A percentile compares a stretch with the other conserved stretches of the same genome.
phyloP scores from a whole-genome alignment of 306 rosid species.

The Vigna nakashimae region DNA sequence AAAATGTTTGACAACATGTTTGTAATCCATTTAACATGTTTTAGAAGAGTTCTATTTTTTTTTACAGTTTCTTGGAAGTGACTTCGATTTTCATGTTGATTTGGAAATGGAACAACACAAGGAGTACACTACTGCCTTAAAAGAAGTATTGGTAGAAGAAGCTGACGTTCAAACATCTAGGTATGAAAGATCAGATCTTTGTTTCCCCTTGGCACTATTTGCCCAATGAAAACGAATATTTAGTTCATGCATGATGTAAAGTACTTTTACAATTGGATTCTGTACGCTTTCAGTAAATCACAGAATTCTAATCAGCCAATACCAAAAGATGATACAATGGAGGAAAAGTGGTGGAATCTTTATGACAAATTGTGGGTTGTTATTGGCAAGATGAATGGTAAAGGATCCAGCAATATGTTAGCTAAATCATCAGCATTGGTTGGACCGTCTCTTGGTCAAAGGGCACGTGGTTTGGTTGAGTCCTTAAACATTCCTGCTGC shows the following conservation, averaged over 20 bases:
- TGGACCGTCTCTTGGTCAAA: constrained; percentile 89
- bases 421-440: constrained; percentile 69
- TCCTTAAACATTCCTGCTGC: constrained; percentile 99
- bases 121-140: constrained; percentile 77
- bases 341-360: constrained; percentile 87
- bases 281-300: constrained; percentile 55
- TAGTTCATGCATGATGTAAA: constrained; percentile 23
- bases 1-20: not conserved
- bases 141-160: constrained; percentile 76
- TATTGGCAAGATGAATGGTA: constrained; percentile 83
- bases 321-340: constrained; percentile 56
- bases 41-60: constrained; percentile 24
- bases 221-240: not conserved
- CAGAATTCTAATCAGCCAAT: constrained; percentile 57
- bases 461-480: constrained; percentile 98
- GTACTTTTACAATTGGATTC: constrained; percentile 41
- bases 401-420: constrained; percentile 72
- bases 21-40: constrained; percentile 8
- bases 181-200: constrained; percentile 53
- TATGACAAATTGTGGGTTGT: constrained; percentile 84
- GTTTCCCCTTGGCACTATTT: not conserved
- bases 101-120: constrained; percentile 74
- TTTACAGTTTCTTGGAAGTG: constrained; percentile 80
- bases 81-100: constrained; percentile 63
- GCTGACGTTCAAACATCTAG: constrained; percentile 63